Conservation (phyloP, 441 rosid genomes). For the Dalechampia spathulata region DNA sequence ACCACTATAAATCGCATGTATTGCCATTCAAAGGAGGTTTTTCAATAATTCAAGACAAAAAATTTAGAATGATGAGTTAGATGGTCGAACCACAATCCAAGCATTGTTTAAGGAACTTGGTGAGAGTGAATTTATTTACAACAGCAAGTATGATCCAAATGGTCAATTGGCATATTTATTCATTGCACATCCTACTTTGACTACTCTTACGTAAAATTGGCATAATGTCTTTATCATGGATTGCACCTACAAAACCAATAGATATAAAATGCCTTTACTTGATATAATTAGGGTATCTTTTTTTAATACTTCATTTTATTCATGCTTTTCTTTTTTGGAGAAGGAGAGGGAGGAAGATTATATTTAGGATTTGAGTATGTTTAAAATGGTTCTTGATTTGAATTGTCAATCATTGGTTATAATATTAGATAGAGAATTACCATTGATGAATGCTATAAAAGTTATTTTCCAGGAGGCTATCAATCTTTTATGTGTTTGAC, state of each 20-base stretch:
- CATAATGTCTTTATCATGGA: conserved; percentile 5
- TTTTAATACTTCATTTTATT: conserved; percentile 4
- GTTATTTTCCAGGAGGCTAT: neutral
- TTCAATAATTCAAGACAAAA: too few species aligned
- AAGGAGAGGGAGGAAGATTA: conserved; percentile 1
- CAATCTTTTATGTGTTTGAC: conserved; percentile 9
- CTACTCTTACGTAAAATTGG: neutral
- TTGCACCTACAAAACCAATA: conserved; percentile 6
- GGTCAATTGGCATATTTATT: neutral
- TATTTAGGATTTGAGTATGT: conserved; percentile 13
- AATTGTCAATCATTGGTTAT: conserved; percentile 7
- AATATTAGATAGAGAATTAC: conserved; percentile 11
- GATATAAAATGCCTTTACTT: conserved; percentile 9
- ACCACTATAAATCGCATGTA: too few species aligned
- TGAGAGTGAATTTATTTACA: conserved; percentile 1
- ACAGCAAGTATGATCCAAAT: neutral
- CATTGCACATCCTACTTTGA: neutral
- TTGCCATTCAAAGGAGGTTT: too few species aligned
- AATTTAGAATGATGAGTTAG: neutral
- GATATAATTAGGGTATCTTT: neutral
- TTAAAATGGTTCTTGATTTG: neutral
- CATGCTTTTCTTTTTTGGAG: neutral
- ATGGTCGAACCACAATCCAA: neutral
- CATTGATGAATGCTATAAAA: conserved; percentile 11
- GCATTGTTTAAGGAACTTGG: conserved; percentile 12